Evolutionary conservation across 257 asterid species (phyloP), one percentile per base, ranked within the genome.

Genomic region (Thymus mandschuricus): DNA sequence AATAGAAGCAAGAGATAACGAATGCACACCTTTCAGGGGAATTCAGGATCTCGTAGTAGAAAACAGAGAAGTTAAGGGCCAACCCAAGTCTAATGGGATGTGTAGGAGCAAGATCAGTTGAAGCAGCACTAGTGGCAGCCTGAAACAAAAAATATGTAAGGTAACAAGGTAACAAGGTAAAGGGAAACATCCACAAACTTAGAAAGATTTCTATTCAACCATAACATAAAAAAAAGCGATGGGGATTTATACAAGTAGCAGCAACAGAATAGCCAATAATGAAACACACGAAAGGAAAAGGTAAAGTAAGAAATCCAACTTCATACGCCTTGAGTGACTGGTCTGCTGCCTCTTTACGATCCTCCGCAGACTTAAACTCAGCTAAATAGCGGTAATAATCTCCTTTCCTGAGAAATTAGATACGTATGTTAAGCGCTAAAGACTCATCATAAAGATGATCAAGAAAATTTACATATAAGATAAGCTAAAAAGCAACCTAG

Each of bases 41-140:
- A 76, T 84, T 87, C 82, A 86, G 73, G 73, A 89, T 89, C 88
- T 87, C 95, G 44, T 87, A 86, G 89, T 84, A 83, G 82, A 87
- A 89, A 72, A 89, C 95, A 34, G 94, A 89, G 65, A 87, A 89
- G 81, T 87, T 89, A 67, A 87, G 78, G 5, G 96, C 89, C 71
- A 87, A 78, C 31, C 95, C 96, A 73, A 89, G 95, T 50, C 90
- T 81, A 72, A 87, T 89, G 35, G 96, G 95, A 81, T 89, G 92
- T 40, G 92, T 89, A 21, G 95, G 92, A 41, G 92, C 76, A 68
- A 89, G 92, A 75, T 87, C 92, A 4, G 90, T 50, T 54, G 82
- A 68, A 70, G 93, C 96, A 64, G 91, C 64, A 62, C 76, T 82
- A 60, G 90, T 84, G 59, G 95, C 95, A 80, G 95, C 95, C 96